Evolutionary conservation across 2,329 filamentous ascomycete genomes (phyloP).

Genomic region (Hymenoscyphus infarciens): DNA sequence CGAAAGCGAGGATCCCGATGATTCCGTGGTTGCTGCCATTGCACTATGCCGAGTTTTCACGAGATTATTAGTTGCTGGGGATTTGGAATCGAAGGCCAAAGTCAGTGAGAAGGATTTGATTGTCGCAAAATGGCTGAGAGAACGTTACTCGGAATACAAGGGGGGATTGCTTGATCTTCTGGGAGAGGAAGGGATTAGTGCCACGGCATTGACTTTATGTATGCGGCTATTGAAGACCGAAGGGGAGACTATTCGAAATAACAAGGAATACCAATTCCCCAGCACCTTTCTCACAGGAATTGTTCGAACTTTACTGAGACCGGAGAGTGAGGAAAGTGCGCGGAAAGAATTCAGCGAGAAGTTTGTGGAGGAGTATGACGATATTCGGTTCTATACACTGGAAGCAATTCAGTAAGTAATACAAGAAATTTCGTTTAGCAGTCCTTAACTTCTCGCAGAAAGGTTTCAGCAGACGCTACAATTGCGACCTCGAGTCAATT

Average conservation of each 20-base stretch:
- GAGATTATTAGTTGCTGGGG: slow-evolving; percentile 71
- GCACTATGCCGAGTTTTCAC: slow-evolving; percentile 85
- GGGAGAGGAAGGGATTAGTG: slow-evolving; percentile 57
- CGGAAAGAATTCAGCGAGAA: slow-evolving; percentile 72
- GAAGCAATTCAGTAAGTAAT: slow-evolving; percentile 63
- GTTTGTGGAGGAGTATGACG: slow-evolving; percentile 76
- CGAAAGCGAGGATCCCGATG: slow-evolving; percentile 48
- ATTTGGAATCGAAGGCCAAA: slow-evolving; percentile 61
- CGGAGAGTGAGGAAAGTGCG: slow-evolving; percentile 54
- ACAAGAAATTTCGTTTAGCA: neutral
- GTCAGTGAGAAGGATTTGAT: slow-evolving; percentile 70
- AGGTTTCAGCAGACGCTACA: slow-evolving; percentile 35
- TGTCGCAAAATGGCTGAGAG: slow-evolving; percentile 75
- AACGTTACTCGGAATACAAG: slow-evolving; percentile 69
- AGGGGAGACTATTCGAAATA: slow-evolving; percentile 56
- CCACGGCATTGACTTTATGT: slow-evolving; percentile 69
- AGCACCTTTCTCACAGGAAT: slow-evolving; percentile 63
- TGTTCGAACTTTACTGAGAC: slow-evolving; percentile 57
- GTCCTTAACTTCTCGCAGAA: slow-evolving; percentile 30
- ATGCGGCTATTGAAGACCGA: slow-evolving; percentile 86
- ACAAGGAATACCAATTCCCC: slow-evolving; percentile 66
- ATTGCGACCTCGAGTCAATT: slow-evolving; percentile 34
- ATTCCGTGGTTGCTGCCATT: slow-evolving; percentile 66
- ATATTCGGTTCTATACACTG: slow-evolving; percentile 81
- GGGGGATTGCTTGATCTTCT: slow-evolving; percentile 59